Base-by-base conservation (phyloP, 2,329 filamentous ascomycete species). In the Ophiostoma quercus region DNA sequence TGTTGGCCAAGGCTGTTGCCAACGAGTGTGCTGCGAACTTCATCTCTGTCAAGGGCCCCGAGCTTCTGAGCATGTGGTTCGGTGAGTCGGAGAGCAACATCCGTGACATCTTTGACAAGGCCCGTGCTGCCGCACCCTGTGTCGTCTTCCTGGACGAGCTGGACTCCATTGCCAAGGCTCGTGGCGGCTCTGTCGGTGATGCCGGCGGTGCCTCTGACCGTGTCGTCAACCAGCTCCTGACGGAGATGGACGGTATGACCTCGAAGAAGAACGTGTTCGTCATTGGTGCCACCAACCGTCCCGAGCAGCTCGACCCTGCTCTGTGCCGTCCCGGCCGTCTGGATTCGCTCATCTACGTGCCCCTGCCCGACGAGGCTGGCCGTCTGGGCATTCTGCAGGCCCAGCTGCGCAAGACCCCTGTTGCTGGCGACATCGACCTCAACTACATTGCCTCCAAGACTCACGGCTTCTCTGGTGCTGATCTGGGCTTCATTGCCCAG, bases 191-290 rank as follows among this genome's bases (percentile, higher is more conserved):
- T 71, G 87, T 92, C 72, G 95, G 95, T 74, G 95, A 99, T 84
- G 95, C 95, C 77, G 95, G 95, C 74, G 95, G 95, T 87, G 95
- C 95, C 74, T 98, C 94, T 66, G 96, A 99, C 83, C 95, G 96
- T 89, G 95, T 99, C 76, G 95, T 99, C 81, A 99, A 99, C 85
- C 96, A 99, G 86, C 93, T 99, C 79, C 84, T 99, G 78, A 99
- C 95, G 43, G 92, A 98, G 88, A 97, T 98, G 94, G 94, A 98
- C 76, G 94, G 94, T 77, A 98, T 98, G 94, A 98, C 94, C 65
- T 97, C 94, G 54, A 99, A 99, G 92, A 99, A 99, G 91, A 99
- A 99, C 80, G 95, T 99, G 74, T 99, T 99, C 82, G 95, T 99
- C 74, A 99, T 99, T 76, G 95, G 95, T 80, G 95, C 95, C 65